Base-by-base conservation (phyloP, 2,329 filamentous ascomycete species). In the Xylariaceae sp. region DNA sequence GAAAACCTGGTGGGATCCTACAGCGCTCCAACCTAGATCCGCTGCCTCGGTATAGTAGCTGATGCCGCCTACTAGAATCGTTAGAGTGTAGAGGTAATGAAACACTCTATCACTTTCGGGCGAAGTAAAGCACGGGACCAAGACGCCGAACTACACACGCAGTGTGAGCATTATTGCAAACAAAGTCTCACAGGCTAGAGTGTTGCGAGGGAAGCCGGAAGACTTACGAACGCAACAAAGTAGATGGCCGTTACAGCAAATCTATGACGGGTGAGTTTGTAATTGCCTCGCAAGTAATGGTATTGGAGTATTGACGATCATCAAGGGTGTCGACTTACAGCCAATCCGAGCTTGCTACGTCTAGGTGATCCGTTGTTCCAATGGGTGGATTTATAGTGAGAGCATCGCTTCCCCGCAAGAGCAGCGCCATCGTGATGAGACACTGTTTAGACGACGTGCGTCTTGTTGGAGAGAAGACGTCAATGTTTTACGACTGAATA, bases 21-120 rank as follows among this genome's bases (percentile, higher is more conserved):
- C 48, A 17, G 31, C 41, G 33, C 42, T 51, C 53, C 73, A 79
- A 48, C 69, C 77, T 2, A 80, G 69, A 56, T 79, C 72, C 10
- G 76, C 75, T 3, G 76, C 78, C 66, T 73, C 71, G 51, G 76
- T 68, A 53, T 69, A 81, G 69, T 81, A 81, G 45, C 71, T 63
- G 51, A 78, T 66, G n/a, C 72, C 57, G 46, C 75, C 77, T 44
- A 73, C 70, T 9, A 81, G 66, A 39, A 75, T 68, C 28, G 70
- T 70, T 45, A 78, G 66, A 58, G 66, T 70, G 60, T 77, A 76
- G 54, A 79, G 67, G 66, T 80, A 79, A 67, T 81, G 76, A 68
- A 81, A 81, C 56, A 80, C 71, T 53, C 70, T 71, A 57, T 81
- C 75, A 42, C 72, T 73, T 44, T 70, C 61, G 36, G 64, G 69